phyloP scores from a whole-genome alignment of 2,329 filamentous ascomycete genomes.

The Bipolaris sorokiniana region DNA sequence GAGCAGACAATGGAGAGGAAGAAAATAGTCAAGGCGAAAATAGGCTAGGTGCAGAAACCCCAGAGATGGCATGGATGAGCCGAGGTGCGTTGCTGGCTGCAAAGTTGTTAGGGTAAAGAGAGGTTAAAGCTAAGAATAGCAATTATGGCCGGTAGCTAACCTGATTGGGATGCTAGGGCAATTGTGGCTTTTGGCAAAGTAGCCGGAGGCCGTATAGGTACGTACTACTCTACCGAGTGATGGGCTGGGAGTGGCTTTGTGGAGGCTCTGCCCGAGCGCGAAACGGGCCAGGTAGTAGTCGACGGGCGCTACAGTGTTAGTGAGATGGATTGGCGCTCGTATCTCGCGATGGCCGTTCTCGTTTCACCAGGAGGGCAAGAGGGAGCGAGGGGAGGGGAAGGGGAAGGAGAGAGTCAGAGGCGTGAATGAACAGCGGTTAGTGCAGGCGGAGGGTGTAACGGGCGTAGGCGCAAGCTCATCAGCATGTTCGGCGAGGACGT shows the following conservation, averaged over 20 bases:
- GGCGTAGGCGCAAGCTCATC: not conserved
- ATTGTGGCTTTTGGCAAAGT: conserved; percentile 29
- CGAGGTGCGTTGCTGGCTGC: conserved; percentile 4
- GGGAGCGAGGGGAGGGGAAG: not conserved
- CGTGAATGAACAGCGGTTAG: not conserved
- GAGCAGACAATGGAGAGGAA: not conserved
- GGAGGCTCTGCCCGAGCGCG: not conserved
- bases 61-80: conserved; percentile 7
- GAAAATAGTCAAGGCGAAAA: conserved; percentile 6
- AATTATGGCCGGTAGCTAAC: conserved; percentile 7
- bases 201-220: conserved; percentile 29
- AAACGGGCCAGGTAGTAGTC: no score
- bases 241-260: conserved; percentile 39
- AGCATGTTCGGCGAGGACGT: not conserved
- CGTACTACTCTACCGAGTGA: no score
- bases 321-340: no score
- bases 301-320: no score
- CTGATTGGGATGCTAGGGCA: conserved; percentile 28
- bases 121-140: conserved; percentile 46
- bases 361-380: not conserved
- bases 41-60: conserved; percentile 19
- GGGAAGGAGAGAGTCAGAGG: not conserved
- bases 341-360: no score
- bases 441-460: not conserved
- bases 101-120: conserved; percentile 11